phyloP scores from a whole-genome alignment of 2,329 filamentous ascomycete species.

The Penicillium digitatum region DNA sequence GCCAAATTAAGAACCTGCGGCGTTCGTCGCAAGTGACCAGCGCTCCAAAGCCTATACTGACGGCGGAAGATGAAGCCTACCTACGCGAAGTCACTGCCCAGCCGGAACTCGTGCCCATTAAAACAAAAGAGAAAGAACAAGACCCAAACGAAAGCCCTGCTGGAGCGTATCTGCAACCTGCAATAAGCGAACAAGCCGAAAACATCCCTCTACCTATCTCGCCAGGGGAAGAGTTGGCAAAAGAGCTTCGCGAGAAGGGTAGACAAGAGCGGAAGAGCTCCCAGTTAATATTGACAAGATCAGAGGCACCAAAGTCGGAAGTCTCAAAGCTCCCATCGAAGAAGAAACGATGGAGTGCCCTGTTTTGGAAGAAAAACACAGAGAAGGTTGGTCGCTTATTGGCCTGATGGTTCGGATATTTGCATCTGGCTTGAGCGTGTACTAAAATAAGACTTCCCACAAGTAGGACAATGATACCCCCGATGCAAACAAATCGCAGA shows the following conservation, averaged over 20 bases:
- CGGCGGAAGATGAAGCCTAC: constrained; percentile 59
- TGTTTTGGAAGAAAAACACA: constrained; percentile 39
- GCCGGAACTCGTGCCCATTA: constrained; percentile 24
- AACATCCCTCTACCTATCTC: constrained; percentile 51
- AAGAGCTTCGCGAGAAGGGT: constrained; percentile 31
- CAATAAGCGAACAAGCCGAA: constrained; percentile 44
- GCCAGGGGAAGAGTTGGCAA: constrained; percentile 43
- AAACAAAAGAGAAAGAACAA: constrained; percentile 5
- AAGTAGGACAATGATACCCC: constrained; percentile 9
- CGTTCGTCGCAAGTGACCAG: constrained; percentile 32
- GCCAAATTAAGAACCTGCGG: constrained; percentile 40
- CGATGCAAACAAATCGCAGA: neutral
- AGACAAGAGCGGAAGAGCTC: constrained; percentile 32
- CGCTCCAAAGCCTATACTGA: constrained; percentile 48
- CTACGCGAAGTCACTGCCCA: constrained; percentile 50
- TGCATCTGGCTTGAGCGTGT: neutral
- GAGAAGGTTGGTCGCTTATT: constrained; percentile 24
- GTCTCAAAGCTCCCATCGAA: constrained; percentile 23
- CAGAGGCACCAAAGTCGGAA: constrained; percentile 19
- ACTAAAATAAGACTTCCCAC: neutral
- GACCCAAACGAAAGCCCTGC: neutral
- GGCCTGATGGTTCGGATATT: neutral
- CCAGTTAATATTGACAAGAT: constrained; percentile 15
- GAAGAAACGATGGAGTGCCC: constrained; percentile 38
- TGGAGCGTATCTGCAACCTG: constrained; percentile 3